These are phyloP conservation scores for Irpex sp. DNA, from an alignment of 1,284 basidiomycete species.

Conservation along the genomic window DNA sequence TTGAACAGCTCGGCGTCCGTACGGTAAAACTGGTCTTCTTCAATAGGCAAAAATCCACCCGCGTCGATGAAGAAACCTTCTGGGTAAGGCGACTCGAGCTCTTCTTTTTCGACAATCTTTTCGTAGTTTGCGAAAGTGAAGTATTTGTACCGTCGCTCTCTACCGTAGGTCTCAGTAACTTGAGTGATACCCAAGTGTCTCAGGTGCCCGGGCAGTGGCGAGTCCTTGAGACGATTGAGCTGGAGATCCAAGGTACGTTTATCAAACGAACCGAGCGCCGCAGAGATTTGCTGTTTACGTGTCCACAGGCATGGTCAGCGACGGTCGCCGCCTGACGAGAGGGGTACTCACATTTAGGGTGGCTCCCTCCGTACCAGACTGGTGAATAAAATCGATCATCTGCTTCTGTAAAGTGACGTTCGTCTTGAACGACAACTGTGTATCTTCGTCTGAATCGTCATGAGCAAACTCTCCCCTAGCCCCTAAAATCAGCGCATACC, in stretches of 20 bases:
- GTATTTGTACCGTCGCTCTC: slow-evolving; percentile 78
- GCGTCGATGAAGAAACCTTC: slow-evolving; percentile 45
- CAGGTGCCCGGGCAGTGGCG: slow-evolving; percentile 55
- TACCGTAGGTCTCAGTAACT: slow-evolving; percentile 71
- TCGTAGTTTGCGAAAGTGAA: slow-evolving; percentile 65
- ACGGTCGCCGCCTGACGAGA: slow-evolving; percentile 5
- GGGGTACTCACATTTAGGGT: slow-evolving; percentile 56
- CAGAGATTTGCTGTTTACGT: slow-evolving; percentile 57
- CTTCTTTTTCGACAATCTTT: slow-evolving; percentile 52
- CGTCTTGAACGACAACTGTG: slow-evolving; percentile 40
- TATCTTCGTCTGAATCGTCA: slow-evolving; percentile 13
- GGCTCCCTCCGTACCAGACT: slow-evolving; percentile 61
- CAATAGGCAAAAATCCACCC: slow-evolving; percentile 49
- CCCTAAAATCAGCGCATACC: background rate
- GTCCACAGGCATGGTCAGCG: slow-evolving; percentile 8
- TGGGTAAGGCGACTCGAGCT: slow-evolving; percentile 45
- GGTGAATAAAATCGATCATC: slow-evolving; percentile 65
- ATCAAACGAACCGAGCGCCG: slow-evolving; percentile 65
- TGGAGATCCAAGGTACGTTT: slow-evolving; percentile 75
- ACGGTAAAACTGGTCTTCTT: slow-evolving; percentile 50
- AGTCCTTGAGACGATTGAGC: slow-evolving; percentile 63
- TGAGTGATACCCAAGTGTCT: slow-evolving; percentile 64
- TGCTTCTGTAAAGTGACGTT: slow-evolving; percentile 73
- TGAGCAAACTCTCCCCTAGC: background rate
- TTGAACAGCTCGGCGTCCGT: slow-evolving; percentile 34